These are phyloP conservation scores for Sphenostylis stenocarpa DNA, from an alignment of 306 rosid genomes.

Conservation along the genomic window DNA sequence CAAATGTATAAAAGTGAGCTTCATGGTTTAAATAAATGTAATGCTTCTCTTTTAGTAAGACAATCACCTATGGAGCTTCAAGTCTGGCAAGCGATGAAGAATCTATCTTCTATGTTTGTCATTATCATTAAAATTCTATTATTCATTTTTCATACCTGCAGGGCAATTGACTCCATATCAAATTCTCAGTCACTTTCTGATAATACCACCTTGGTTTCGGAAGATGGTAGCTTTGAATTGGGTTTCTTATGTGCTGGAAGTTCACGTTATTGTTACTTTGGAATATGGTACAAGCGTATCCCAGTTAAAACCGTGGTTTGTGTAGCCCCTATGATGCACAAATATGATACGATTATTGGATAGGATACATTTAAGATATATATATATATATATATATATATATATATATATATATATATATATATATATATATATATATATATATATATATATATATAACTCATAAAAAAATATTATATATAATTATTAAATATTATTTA, in stretches of 20 bases:
- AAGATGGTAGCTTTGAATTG: neutral
- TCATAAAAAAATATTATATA: too few relatives aligned
- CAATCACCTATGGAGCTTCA: neutral
- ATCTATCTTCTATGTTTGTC: neutral
- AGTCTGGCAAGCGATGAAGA: neutral
- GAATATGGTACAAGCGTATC: conserved; percentile 53
- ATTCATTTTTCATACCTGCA: too few relatives aligned
- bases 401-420: too few relatives aligned
- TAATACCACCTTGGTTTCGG: neutral
- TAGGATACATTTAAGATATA: too few relatives aligned
- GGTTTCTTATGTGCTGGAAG: conserved; percentile 2
- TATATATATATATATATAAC: too few relatives aligned
- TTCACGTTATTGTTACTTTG: conserved; percentile 40
- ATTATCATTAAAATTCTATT: too few relatives aligned
- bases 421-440: too few relatives aligned
- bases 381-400: too few relatives aligned
- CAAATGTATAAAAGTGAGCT: too few relatives aligned
- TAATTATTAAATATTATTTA: too few relatives aligned
- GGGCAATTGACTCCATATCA: neutral
- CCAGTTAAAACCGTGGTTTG: neutral
- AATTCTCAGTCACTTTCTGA: neutral
- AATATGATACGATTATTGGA: too few relatives aligned
- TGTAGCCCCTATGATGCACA: too few relatives aligned
- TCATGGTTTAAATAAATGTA: neutral
- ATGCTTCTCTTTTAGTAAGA: neutral